These are phyloP conservation scores for Globisporangium sylvaticum DNA, from an alignment of 352 stramenopile species.

Conservation along the genomic window DNA sequence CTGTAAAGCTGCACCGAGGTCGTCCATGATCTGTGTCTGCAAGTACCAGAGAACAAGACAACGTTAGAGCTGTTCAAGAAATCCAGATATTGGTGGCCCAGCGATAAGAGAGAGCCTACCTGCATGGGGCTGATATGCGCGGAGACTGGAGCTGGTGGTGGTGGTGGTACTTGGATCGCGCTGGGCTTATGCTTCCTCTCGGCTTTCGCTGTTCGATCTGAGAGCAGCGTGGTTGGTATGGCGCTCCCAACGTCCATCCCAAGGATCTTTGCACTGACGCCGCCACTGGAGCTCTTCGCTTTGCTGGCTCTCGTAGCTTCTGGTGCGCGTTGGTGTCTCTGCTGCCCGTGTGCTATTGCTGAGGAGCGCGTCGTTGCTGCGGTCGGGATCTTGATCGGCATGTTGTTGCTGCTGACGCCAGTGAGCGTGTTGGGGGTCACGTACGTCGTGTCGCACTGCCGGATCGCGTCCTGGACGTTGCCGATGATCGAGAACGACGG, in stretches of 20 bases:
- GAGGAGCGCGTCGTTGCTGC: conserved; percentile 1
- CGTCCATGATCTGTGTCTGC: conserved; percentile 59
- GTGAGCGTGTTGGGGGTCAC: conserved; percentile 26
- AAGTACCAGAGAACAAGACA: neutral
- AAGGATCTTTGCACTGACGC: conserved; percentile 17
- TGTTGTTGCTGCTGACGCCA: neutral
- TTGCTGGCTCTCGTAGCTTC: neutral
- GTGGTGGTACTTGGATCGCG: conserved; percentile 37
- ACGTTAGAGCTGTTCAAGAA: neutral
- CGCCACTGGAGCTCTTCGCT: neutral
- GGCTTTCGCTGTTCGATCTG: neutral
- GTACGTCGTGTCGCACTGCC: conserved; percentile 60
- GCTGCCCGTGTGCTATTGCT: neutral
- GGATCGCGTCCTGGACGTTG: conserved; percentile 68
- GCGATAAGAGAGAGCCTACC: conserved; percentile 15
- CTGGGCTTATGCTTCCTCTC: conserved; percentile 22
- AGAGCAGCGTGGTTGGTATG: conserved; percentile 12
- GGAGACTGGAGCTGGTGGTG: conserved; percentile 21
- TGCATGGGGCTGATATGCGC: conserved; percentile 48
- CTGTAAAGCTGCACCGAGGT: conserved; percentile 34
- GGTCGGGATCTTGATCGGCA: conserved; percentile 11
- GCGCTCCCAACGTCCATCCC: neutral
- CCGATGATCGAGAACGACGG: conserved; percentile 70
- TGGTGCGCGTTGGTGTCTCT: neutral
- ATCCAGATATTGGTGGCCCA: neutral